These are phyloP conservation scores for Daldinia eschscholtzii DNA, from an alignment of 2,329 filamentous ascomycete genomes.

Conservation along the genomic window DNA sequence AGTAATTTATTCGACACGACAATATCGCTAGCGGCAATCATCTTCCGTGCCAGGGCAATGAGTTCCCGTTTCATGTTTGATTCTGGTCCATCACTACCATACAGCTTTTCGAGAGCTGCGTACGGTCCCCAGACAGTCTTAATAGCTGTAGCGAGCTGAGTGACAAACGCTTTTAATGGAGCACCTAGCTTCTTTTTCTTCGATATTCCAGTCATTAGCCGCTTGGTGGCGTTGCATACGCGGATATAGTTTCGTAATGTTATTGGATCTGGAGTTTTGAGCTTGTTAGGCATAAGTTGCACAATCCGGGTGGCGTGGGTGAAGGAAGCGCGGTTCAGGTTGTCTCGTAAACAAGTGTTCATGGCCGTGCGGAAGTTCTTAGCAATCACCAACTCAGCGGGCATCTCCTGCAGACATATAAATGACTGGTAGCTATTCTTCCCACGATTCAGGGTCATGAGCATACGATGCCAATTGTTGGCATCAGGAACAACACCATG, in stretches of 20 bases:
- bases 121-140: slow-evolving; percentile 65
- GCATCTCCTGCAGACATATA: slow-evolving; percentile 69
- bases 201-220: slow-evolving; percentile 54
- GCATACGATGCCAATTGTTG: slow-evolving; percentile 76
- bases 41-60: slow-evolving; percentile 49
- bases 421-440: slow-evolving; percentile 74
- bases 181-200: slow-evolving; percentile 49
- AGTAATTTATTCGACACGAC: slow-evolving; percentile 41
- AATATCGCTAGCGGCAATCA: slow-evolving; percentile 49
- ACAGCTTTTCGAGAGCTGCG: slow-evolving; percentile 44
- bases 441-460: slow-evolving; percentile 74
- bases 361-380: slow-evolving; percentile 80
- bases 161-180: slow-evolving; percentile 61
- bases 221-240: slow-evolving; percentile 64
- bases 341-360: slow-evolving; percentile 79
- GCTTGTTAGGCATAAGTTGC: slow-evolving; percentile 67
- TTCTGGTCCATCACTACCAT: slow-evolving; percentile 19
- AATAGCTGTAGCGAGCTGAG: slow-evolving; percentile 65
- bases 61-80: slow-evolving; percentile 40
- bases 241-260: slow-evolving; percentile 69
- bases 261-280: slow-evolving; percentile 62
- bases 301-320: slow-evolving; percentile 74
- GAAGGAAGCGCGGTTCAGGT: slow-evolving; percentile 78
- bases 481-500: slow-evolving; percentile 77
- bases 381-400: slow-evolving; percentile 57